These are phyloP conservation scores for Castanea mollissima DNA, from an alignment of 306 rosid genomes.

Conservation along the genomic window DNA sequence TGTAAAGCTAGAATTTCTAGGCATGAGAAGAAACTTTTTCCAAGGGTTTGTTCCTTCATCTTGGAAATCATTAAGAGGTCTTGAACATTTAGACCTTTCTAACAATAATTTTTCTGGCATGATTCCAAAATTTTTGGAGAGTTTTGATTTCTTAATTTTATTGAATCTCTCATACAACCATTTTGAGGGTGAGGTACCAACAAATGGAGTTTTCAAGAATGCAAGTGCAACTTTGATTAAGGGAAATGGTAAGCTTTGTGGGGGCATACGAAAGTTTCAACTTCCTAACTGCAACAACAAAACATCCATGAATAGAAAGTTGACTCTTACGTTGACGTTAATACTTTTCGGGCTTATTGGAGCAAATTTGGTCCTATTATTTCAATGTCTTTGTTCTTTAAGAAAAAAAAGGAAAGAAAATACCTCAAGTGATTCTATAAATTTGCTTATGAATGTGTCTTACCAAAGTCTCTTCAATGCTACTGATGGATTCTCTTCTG, in stretches of 20 bases:
- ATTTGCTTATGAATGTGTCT: no score
- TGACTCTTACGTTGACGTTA: no score
- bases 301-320: no score
- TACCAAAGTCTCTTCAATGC: no score
- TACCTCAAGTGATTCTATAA: no score
- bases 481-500: no score
- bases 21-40: not conserved
- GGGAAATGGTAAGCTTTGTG: not conserved
- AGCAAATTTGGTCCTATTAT: fast-evolving
- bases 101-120: not conserved
- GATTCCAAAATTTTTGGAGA: not conserved
- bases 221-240: not conserved
- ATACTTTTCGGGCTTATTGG: no score
- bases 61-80: not conserved
- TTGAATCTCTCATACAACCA: not conserved
- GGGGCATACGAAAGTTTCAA: no score
- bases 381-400: no score
- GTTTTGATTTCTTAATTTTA: not conserved
- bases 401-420: no score
- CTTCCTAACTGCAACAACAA: no score
- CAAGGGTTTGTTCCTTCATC: not conserved
- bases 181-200: slow-evolving; percentile 2
- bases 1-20: not conserved
- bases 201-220: not conserved
- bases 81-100: not conserved